phyloP scores from a whole-genome alignment of 2,329 filamentous ascomycete genomes.

The Raffaelea arxii region DNA sequence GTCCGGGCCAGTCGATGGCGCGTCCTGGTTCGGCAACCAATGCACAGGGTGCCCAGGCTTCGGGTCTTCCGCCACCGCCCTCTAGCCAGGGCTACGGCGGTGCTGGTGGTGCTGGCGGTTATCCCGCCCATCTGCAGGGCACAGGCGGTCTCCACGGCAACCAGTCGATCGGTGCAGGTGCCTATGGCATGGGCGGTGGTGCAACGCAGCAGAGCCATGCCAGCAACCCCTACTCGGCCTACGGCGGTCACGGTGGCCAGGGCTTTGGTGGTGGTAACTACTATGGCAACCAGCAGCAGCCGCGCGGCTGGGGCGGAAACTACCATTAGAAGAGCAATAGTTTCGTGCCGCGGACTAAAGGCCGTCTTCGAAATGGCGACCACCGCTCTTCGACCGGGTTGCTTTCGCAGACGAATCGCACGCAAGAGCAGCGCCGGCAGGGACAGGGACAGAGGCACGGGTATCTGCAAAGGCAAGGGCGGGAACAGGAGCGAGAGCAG shows the following conservation, averaged over 20 bases:
- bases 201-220: slow-evolving; percentile 42
- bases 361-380: too few species aligned
- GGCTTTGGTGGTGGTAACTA: slow-evolving; percentile 38
- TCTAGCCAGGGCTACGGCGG: slow-evolving; percentile 36
- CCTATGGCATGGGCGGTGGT: slow-evolving; percentile 44
- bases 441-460: too few species aligned
- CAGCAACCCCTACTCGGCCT: slow-evolving; percentile 44
- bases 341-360: too few species aligned
- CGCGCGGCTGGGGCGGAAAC: slow-evolving; percentile 51
- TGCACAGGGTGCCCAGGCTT: slow-evolving; percentile 38
- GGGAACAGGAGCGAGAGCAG: too few species aligned
- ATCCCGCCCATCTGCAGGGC: slow-evolving; percentile 42
- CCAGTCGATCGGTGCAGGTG: slow-evolving; percentile 30
- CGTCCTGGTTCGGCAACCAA: slow-evolving; percentile 51
- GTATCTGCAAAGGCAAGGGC: too few species aligned
- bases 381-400: too few species aligned
- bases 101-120: slow-evolving; percentile 45
- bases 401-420: too few species aligned
- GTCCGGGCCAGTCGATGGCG: slow-evolving; percentile 43
- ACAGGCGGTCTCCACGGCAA: slow-evolving; percentile 45
- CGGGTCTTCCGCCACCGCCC: slow-evolving; percentile 45
- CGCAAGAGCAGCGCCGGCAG: too few species aligned
- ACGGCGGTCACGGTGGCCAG: slow-evolving; percentile 38
- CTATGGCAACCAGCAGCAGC: slow-evolving; percentile 35
- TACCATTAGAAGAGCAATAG: slow-evolving; percentile 32